phyloP scores from a whole-genome alignment of 1,284 basidiomycete species.

The Garcileccinum viscosum region DNA sequence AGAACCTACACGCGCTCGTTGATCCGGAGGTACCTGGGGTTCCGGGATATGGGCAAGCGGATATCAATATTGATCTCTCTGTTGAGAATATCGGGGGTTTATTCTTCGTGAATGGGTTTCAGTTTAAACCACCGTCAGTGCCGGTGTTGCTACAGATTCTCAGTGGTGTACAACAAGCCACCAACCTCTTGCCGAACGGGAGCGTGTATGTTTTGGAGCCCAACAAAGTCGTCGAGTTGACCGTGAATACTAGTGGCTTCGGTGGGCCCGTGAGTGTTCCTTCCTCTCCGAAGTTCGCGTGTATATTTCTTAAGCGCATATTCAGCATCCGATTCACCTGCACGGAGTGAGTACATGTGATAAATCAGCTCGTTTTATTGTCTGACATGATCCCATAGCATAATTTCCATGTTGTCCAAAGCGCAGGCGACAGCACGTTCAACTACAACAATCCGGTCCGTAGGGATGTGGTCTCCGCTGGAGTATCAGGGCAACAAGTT shows the following conservation, averaged over 20 bases:
- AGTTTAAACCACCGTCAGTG: constrained; percentile 37
- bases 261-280: constrained; percentile 27
- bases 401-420: constrained; percentile 43
- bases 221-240: constrained; percentile 44
- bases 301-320: constrained; percentile 2
- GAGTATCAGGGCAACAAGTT: constrained; percentile 33
- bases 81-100: constrained; percentile 19
- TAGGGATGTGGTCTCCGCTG: constrained; percentile 40
- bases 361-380: constrained; percentile 2
- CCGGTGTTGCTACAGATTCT: constrained; percentile 46
- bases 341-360: not conserved
- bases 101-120: constrained; percentile 29
- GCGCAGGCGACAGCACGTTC: constrained; percentile 32
- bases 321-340: constrained; percentile 47
- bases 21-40: constrained; percentile 42
- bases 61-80: constrained; percentile 35
- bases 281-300: not conserved
- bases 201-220: constrained; percentile 37
- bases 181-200: constrained; percentile 35
- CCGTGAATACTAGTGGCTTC: constrained; percentile 21
- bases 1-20: constrained; percentile 41
- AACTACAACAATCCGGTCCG: constrained; percentile 49
- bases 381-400: constrained; percentile 33
- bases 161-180: constrained; percentile 37
- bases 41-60: constrained; percentile 36